These are phyloP conservation scores for Suillus americanus DNA, from an alignment of 768 basidiomycete genomes.

Conservation along the genomic window DNA sequence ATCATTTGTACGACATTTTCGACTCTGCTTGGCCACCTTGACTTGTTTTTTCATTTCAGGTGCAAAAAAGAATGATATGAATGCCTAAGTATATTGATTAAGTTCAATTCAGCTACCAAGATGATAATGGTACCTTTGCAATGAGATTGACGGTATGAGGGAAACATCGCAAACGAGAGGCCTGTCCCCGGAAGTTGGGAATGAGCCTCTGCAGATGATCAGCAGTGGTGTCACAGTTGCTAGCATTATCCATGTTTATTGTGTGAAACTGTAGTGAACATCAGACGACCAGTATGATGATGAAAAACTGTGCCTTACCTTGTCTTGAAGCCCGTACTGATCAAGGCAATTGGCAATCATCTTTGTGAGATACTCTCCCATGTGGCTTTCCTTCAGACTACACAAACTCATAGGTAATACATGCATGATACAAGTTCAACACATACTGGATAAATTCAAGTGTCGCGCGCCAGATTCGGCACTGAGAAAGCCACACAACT, in stretches of 20 bases:
- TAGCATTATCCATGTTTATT: slow-evolving; percentile 33
- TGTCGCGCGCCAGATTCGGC: slow-evolving; percentile 26
- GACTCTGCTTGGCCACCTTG: not conserved
- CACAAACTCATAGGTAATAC: too few species aligned
- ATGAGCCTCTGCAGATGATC: slow-evolving; percentile 17
- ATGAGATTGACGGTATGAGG: slow-evolving; percentile 34
- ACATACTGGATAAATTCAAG: slow-evolving; percentile 15
- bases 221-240: slow-evolving; percentile 30
- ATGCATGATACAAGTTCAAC: too few species aligned
- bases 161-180: slow-evolving; percentile 23
- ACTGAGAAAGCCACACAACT: slow-evolving; percentile 28
- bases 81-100: not conserved
- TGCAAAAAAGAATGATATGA: not conserved
- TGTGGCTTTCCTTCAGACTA: slow-evolving; percentile 14
- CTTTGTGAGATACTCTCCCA: slow-evolving; percentile 29
- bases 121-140: slow-evolving; percentile 25
- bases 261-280: slow-evolving; percentile 22
- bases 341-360: slow-evolving; percentile 25
- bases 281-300: too few species aligned
- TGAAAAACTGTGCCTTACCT: not conserved
- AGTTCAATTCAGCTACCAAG: not conserved
- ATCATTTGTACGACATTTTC: not conserved
- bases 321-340: slow-evolving; percentile 21
- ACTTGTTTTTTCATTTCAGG: not conserved
- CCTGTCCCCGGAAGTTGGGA: slow-evolving; percentile 24